Base-by-base conservation (phyloP, 1,139 yeast genomes). In the Yamadazyma dendronema region DNA sequence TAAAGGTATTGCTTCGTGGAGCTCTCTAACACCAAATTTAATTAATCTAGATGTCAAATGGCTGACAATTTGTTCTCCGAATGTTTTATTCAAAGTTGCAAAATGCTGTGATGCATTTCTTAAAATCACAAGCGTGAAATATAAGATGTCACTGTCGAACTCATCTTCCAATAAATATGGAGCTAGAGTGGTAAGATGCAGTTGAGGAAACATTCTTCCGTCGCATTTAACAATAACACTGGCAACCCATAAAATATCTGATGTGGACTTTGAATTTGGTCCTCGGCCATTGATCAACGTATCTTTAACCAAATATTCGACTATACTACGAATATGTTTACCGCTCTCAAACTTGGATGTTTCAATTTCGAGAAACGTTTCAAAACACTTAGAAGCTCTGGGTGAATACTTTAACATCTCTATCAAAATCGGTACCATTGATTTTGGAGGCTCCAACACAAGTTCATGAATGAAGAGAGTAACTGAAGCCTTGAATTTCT, bases 1-100 rank as follows among this genome's bases (percentile, higher is more conserved):
- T 40, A 86, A 70, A 2, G 89, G 86, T 52, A 85, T 72, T 0
- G 89, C 95, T 47, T 80, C 81, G 19, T 76, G 77, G 11, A 86
- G 57, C 47, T 84, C 90, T 39, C 57, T 65, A 0, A 71, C 66
- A 37, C 70, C 73, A 54, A 82, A 73, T 44, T 74, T 81, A 2
- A 89, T 81, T 31, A 87, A 19, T n/a, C 31, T 24, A 3, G 37
- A 12, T 2, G 29, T 21, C 12, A 35, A 16, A 12, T 32, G 16
- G 7, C 17, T 4, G 8, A 24, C 17, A 5, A 38, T n/a, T 8
- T 15, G 24, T 16, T 25, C 31, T 11, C 19, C 25, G 17, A 33
- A 28, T 13, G 9, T 11, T 11, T 11, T 17, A 13, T 21, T 27
- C 19, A 33, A 27, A 11, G 16, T 11, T 12, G 17, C 3, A n/a